Evolutionary conservation across 75 land plant genomes (phyloP), one percentile per base, ranked within the genome.

Genomic region (Larix kaempferi): DNA sequence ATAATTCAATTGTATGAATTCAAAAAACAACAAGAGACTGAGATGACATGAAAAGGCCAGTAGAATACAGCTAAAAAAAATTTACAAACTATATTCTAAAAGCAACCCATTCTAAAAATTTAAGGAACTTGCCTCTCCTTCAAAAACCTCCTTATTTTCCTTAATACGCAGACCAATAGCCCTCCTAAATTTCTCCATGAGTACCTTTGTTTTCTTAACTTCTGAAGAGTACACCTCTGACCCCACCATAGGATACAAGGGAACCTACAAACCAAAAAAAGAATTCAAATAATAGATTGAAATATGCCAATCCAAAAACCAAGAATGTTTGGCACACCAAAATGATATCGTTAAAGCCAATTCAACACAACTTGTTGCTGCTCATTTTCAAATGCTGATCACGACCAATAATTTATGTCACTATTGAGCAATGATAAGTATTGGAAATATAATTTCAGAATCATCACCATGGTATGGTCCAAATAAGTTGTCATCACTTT

Each of bases 181-280:
- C 57, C 98, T 85, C 67, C 99, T 85, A 57, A 96, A 96, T 84
- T 96, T 92, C 79, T 96, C 99, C 99, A 96, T 96, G 27, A 96
- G 89, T 57, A 96, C 91, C 84, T 94, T 98, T 41, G 99, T 96
- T 77, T 96, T 96, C 82, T 96, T 96, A 2, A 96, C 99, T 81
- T 96, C 99, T 29, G 95, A 89, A 37, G 99, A 96, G 79, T 92
- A 96, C 10, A 96, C 99, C 77, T 96, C 99, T 27, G 99, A 96
- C 15, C 99, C 99, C 74, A 96, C 99, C 99, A 96, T 96, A 16
- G 99, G 99, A 76, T 98, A 96, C 57, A 96, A 96, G 6, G 99
- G 99, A 77, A 96, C 99, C 99, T 96, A 76, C 11, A 78, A 5
- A 64, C 16, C 41, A 74, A 37, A n/a, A 60, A 74, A 60, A 74